Percentiles rank a stretch among this genome's conserved stretches.
Conservation (phyloP, 75 land plant species). For the Larix kaempferi region DNA sequence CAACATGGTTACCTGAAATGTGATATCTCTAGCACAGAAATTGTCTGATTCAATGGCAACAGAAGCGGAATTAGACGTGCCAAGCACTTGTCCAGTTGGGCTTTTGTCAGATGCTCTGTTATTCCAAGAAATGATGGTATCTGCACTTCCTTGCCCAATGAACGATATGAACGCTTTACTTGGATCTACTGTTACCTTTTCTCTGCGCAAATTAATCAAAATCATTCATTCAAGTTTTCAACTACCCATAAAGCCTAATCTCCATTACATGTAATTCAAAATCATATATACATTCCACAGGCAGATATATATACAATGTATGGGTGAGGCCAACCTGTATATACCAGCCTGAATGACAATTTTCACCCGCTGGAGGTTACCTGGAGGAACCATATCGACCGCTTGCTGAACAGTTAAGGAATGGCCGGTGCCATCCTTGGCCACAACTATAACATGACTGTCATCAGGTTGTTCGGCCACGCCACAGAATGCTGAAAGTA, state of each 20-base stretch:
- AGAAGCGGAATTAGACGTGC: too few species aligned
- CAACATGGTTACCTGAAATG: not conserved
- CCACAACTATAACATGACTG: constrained; percentile 24
- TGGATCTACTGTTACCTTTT: too few species aligned
- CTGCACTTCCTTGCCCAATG: too few species aligned
- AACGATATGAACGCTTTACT: too few species aligned
- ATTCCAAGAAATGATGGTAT: too few species aligned
- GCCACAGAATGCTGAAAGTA: too few species aligned
- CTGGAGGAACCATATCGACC: constrained; percentile 51
- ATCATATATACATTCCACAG: not conserved
- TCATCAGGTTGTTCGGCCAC: too few species aligned
- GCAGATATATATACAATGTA: not conserved
- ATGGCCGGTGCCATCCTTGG: constrained; percentile 44
- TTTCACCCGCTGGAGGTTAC: constrained; percentile 39
- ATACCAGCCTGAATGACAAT: constrained; percentile 57
- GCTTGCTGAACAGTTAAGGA: constrained; percentile 61
- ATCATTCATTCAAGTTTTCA: not conserved
- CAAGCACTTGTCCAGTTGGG: too few species aligned
- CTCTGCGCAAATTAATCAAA: not conserved
- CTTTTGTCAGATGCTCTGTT: too few species aligned
- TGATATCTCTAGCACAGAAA: too few species aligned
- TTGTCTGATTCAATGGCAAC: too few species aligned
- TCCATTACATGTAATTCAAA: not conserved
- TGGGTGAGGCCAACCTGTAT: constrained; percentile 41
- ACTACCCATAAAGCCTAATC: not conserved